phyloP scores from a whole-genome alignment of 352 stramenopile species.

The Ophiocytium majus region DNA sequence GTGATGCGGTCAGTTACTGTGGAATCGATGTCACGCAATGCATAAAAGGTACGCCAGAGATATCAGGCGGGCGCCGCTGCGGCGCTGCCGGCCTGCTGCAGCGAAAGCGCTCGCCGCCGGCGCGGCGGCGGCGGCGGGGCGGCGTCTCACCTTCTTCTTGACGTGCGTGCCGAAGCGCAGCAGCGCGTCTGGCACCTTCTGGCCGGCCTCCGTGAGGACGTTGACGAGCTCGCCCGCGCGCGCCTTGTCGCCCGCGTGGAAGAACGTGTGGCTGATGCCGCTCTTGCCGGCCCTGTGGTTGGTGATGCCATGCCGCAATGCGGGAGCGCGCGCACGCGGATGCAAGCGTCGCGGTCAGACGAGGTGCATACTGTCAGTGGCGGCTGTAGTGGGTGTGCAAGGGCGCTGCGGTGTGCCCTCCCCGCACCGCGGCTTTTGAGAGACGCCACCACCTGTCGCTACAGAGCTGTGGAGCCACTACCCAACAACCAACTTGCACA shows the following conservation, averaged over 20 bases:
- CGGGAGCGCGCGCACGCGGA: slow-evolving; percentile 84
- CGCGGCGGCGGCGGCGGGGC: too few species aligned
- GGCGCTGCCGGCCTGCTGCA: background rate
- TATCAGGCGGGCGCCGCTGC: slow-evolving; percentile 5
- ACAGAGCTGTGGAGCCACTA: too few species aligned
- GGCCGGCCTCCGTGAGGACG: slow-evolving; percentile 78
- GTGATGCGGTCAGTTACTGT: too few species aligned
- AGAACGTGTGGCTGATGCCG: slow-evolving; percentile 93
- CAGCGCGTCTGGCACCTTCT: slow-evolving; percentile 84
- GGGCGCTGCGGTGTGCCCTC: too few species aligned
- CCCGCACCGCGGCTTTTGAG: too few species aligned
- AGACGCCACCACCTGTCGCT: too few species aligned
- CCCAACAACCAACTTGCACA: too few species aligned
- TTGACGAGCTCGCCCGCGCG: slow-evolving; percentile 92
- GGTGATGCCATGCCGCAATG: too few species aligned
- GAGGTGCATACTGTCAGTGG: too few species aligned
- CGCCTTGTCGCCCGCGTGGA: slow-evolving; percentile 92
- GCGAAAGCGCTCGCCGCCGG: slow-evolving; percentile 12
- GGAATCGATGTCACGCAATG: too few species aligned
- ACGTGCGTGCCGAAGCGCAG: slow-evolving; percentile 97
- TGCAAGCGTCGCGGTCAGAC: too few species aligned
- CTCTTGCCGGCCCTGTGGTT: slow-evolving; percentile 90
- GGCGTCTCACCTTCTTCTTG: slow-evolving; percentile 99
- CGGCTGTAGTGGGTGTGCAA: too few species aligned
- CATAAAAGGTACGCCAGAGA: slow-evolving; percentile 12